A percentile compares a stretch with the other conserved stretches of the same genome.
phyloP scores from a whole-genome alignment of 495 filamentous ascomycete genomes.

The Pyrenopolyporus hunteri region DNA sequence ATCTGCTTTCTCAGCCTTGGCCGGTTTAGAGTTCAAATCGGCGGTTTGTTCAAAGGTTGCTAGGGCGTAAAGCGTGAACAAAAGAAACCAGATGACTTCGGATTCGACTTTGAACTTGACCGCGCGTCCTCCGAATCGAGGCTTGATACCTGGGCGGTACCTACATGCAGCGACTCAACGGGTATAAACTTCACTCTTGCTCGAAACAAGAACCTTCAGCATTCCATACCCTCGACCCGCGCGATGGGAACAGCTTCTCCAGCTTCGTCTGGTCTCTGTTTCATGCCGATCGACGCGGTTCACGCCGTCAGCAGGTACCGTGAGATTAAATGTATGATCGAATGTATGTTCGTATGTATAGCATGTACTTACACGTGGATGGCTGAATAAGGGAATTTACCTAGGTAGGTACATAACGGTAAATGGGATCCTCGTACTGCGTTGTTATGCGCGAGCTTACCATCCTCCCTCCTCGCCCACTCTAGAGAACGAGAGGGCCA shows the following conservation, averaged over 20 bases:
- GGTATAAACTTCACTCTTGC: conserved; percentile 1
- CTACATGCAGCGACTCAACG: neutral
- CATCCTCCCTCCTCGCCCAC: neutral
- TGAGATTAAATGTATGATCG: too few relatives aligned
- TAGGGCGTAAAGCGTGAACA: conserved; percentile 7
- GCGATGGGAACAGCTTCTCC: conserved; percentile 3
- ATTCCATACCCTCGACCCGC: neutral
- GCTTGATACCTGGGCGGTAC: neutral
- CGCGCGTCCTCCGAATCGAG: conserved; percentile 16
- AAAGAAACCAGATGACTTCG: conserved; percentile 2
- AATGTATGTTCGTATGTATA: too few relatives aligned
- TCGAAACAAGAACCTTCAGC: conserved; percentile 13
- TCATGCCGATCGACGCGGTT: conserved; percentile 4
- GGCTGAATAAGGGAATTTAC: neutral
- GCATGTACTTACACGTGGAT: conserved; percentile 7
- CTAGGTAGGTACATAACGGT: neutral
- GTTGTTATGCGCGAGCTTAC: too few relatives aligned
- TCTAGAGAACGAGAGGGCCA: conserved; percentile 14
- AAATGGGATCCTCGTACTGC: too few relatives aligned
- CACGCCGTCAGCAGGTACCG: too few relatives aligned
- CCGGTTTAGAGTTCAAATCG: conserved; percentile 27
- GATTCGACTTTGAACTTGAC: neutral
- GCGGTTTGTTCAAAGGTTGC: conserved; percentile 1
- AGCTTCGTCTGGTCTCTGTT: conserved; percentile 2
- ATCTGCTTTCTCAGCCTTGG: neutral